phyloP scores from a whole-genome alignment of 257 asterid species.

The Nicotiana attenuata region DNA sequence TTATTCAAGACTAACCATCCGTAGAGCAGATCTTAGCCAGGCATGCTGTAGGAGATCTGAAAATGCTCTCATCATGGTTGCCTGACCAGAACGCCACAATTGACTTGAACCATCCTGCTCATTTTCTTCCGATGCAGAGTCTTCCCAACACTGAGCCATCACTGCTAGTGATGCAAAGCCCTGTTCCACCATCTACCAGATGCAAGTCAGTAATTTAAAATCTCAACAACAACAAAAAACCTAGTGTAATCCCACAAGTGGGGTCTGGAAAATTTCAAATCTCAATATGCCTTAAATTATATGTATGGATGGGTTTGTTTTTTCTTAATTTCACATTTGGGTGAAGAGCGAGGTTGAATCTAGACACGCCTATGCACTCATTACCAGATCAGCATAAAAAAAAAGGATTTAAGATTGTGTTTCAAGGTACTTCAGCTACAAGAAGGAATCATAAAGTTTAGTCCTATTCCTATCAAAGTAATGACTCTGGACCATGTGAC shows the following conservation, averaged over 20 bases:
- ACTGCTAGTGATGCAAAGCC: slow-evolving; percentile 40
- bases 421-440: background rate
- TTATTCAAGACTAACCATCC: slow-evolving; percentile 25
- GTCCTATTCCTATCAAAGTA: background rate
- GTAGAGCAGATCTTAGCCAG: slow-evolving; percentile 26
- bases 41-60: slow-evolving; percentile 32
- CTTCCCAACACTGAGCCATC: slow-evolving; percentile 35
- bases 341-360: slow-evolving; percentile 3
- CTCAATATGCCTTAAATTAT: slow-evolving; percentile 4
- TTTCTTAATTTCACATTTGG: background rate
- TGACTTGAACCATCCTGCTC: slow-evolving; percentile 20
- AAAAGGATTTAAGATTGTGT: background rate
- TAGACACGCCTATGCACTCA: background rate
- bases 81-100: slow-evolving; percentile 19
- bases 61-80: slow-evolving; percentile 28
- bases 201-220: background rate
- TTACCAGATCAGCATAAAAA: background rate
- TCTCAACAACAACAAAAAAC: too few relatives aligned
- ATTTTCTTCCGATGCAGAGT: slow-evolving; percentile 25
- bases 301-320: background rate
- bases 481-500: background rate
- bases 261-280: background rate
- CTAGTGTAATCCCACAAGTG: too few relatives aligned
- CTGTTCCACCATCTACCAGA: slow-evolving; percentile 31
- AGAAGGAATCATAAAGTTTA: background rate